Evolutionary conservation across 441 rosid species (phyloP), one percentile per base, ranked within the genome.

Genomic region (Erodium moschatum): DNA sequence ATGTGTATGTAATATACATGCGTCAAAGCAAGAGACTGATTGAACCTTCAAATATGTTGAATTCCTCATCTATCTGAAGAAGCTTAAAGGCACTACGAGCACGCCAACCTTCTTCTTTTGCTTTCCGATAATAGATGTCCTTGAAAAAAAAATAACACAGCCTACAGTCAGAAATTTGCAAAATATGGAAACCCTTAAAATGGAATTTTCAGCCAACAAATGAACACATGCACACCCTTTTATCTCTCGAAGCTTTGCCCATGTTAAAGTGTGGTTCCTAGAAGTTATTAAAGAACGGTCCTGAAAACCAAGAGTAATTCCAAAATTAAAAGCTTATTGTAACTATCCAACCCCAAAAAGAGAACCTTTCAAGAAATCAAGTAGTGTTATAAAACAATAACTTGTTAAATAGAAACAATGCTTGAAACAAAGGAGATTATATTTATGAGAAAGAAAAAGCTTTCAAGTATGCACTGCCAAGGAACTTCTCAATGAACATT

Each of bases 71-170:
- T 33, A 91, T 94, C 72, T 94, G 97, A 74, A 88, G 91, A 71
- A 91, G 97, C 83, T 94, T 91, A 79, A 89, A 91, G 21, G 97
- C 97, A 79, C 97, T 94, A 54, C 97, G 83, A 50, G 97, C 99
- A 24, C 97, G 96, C 96, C 99, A 91, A n/a, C 99, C 99, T 79
- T 94, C 97, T 85, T 94, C 97, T 78, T 94, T 94, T n/a, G 97
- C 97, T 84, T 91, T 89, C 65, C 94, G 78, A 71, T 91, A 89
- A 81, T 91, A 91, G 1, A 91, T 91, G 83, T 91, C 96, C 98
- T 91, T 70, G 65, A 75, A 33, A 33, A 33, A 5, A 74, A 69
- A 67, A 13, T 71, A 69, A 38, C 42, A 48, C 27, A 24, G 2
- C 16, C 24, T 18, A 69, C 71, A 29, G 19, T 31, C 21, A 48